Evolutionary conservation across 2,329 filamentous ascomycete genomes (phyloP), one percentile per base, ranked within the genome.

Genomic region (Harringtonia lauricola): DNA sequence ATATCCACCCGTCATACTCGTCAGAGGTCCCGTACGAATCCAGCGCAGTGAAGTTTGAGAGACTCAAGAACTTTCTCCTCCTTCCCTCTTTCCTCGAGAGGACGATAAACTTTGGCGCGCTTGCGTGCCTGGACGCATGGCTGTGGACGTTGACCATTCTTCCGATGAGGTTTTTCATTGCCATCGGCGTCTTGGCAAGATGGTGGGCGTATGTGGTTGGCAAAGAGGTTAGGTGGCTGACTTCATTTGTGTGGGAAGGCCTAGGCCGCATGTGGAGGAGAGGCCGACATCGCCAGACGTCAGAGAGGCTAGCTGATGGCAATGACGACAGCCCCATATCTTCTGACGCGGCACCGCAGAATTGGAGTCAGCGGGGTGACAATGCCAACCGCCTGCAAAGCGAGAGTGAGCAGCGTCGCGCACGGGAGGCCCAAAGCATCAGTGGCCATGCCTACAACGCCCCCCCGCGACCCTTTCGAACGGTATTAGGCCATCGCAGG

Each of bases 141-240:
- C 74, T 98, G 1, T 92, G 95, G 64, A 94, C 87, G 1, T 94
- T 98, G 54, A 98, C 92, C 0, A 95, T 98, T 36, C 68, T 98
- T 0, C 92, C 92, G 1, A 72, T 98, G 47, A 77, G 92, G 3
- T 96, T 98, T 54, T 61, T 84, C 43, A 83, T 89, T 46, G 90
- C 92, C 1, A 55, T 90, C 1, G 78, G 77, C 18, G 79, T 96
- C 3, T 65, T 98, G 22, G 60, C 79, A 10, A 74, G 76, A 47
- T 96, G 89, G 73, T 94, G 86, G 86, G 71, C 63, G 2, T 76
- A 83, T 29, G 76, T 88, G 19, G 52, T 90, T 2, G 70, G 70
- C 5, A 83, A 81, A 50, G 90, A 96, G 60, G 68, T 71, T 2
- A 71, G 70, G 4, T 92, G 82, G 65, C 64, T 95, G 4, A 71